phyloP scores from a whole-genome alignment of 306 rosid species.

The Ammopiptanthus mongolicus region DNA sequence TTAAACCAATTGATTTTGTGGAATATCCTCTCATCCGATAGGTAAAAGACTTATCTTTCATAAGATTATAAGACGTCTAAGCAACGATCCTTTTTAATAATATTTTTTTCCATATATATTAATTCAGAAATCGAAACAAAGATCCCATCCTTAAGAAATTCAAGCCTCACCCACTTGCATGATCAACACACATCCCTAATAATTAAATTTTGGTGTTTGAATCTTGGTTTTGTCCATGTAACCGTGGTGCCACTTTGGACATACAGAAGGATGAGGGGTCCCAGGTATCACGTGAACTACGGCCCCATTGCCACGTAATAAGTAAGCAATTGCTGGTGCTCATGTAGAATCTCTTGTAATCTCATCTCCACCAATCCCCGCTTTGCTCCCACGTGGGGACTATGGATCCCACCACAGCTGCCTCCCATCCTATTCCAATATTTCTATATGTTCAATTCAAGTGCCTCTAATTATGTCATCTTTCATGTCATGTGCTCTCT shows the following conservation, averaged over 20 bases:
- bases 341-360: slow-evolving; percentile 62
- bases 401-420: slow-evolving; percentile 36
- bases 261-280: slow-evolving; percentile 3
- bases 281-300: slow-evolving; percentile 53
- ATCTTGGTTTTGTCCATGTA: too few relatives aligned
- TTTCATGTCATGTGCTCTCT: not conserved
- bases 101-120: too few relatives aligned
- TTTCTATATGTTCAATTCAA: not conserved
- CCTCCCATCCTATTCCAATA: not conserved
- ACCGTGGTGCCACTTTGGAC: slow-evolving; percentile 28
- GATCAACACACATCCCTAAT: too few relatives aligned
- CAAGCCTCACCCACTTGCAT: too few relatives aligned
- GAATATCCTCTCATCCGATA: too few relatives aligned
- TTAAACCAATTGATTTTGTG: too few relatives aligned
- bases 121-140: too few relatives aligned
- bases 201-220: too few relatives aligned
- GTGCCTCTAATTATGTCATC: not conserved
- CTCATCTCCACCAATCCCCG: slow-evolving; percentile 79
- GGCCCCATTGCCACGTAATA: slow-evolving; percentile 49
- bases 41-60: too few relatives aligned
- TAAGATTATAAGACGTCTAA: too few relatives aligned
- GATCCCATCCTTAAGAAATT: too few relatives aligned
- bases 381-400: slow-evolving; percentile 79
- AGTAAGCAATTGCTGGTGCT: slow-evolving; percentile 20
- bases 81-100: too few relatives aligned